Evolutionary conservation across 2,329 filamentous ascomycete species (phyloP), one percentile per base, ranked within the genome.

Genomic region (Colletotrichum trifolii): DNA sequence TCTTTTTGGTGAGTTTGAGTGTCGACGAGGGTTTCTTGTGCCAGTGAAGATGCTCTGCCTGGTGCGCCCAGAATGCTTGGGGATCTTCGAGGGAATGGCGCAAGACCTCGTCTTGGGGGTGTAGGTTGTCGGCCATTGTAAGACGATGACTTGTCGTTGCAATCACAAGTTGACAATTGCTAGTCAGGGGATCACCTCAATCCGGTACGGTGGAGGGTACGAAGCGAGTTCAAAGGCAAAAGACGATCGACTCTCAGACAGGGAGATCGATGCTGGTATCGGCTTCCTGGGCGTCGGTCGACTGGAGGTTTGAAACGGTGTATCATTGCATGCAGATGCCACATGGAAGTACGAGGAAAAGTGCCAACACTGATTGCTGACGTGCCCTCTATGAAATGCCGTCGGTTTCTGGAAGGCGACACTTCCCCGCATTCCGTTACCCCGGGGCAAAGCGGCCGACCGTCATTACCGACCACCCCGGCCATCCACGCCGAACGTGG

Each of bases 21-120:
- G 87, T 85, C 1, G 83, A 81, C 11, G 85, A 85, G 8, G 94
- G 94, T 59, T 86, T 84, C 73, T 88, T 90, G 78, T 96, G 91
- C 94, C 94, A 97, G 76, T 91, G 80, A 4, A 98, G 82, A 25
- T 91, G 86, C 48, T 87, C 82, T 6, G 93, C 93, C 73, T 96
- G 92, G 60, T 84, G 82, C 25, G 80, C 80, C 93, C 93, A 97
- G 79, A 96, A 96, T 6, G 79, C 73, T 67, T 91, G 86, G 0
- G 92, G 92, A 68, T 91, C 80, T n/a, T 78, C 75, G 53, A 96
- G 84, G 57, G 92, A 94, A 66, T 78, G 79, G 53, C 74, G 74
- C 47, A 86, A 80, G 67, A 82, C 78, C 53, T 82, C 78, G 69
- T 87, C 85, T 70, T 87, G 85, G n/a, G 76, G 76, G 69, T 81